A percentile compares a stretch with the other conserved stretches of the same genome.
phyloP scores from a whole-genome alignment of 768 basidiomycete genomes.

The Paxillus rubicundulus region DNA sequence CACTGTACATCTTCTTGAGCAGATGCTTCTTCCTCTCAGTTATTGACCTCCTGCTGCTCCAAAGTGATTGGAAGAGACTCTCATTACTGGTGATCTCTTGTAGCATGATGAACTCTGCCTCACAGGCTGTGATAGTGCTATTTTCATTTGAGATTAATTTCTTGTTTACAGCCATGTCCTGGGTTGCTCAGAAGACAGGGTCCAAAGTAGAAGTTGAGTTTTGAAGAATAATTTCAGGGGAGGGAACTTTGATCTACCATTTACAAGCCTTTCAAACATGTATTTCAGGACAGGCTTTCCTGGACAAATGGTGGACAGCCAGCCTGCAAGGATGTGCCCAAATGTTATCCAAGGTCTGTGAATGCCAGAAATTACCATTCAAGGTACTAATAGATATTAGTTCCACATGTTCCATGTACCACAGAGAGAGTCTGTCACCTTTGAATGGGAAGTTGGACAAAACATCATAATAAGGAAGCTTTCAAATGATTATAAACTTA shows the following conservation, averaged over 20 bases:
- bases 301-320: constrained; percentile 79
- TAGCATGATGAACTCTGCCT: constrained; percentile 70
- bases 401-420: constrained; percentile 87
- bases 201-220: constrained; percentile 41
- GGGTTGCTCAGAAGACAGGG: constrained; percentile 71
- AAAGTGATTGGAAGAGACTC: constrained; percentile 39
- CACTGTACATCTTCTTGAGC: constrained; percentile 69
- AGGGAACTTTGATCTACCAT: constrained; percentile 46
- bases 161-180: constrained; percentile 80
- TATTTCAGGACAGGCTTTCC: constrained; percentile 89
- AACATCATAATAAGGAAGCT: constrained; percentile 82
- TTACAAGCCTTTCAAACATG: constrained; percentile 78
- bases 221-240: neutral
- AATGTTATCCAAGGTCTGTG: neutral
- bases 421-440: constrained; percentile 77
- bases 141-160: constrained; percentile 60
- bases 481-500: neutral
- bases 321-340: constrained; percentile 46
- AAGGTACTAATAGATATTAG: constrained; percentile 76
- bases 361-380: constrained; percentile 49
- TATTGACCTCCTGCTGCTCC: constrained; percentile 48
- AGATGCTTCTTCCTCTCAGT: constrained; percentile 64
- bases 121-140: constrained; percentile 62
- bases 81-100: constrained; percentile 58
- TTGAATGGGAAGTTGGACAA: constrained; percentile 87